phyloP scores from a whole-genome alignment of 2,329 filamentous ascomycete genomes.

The Phaeosphaeria sp. region DNA sequence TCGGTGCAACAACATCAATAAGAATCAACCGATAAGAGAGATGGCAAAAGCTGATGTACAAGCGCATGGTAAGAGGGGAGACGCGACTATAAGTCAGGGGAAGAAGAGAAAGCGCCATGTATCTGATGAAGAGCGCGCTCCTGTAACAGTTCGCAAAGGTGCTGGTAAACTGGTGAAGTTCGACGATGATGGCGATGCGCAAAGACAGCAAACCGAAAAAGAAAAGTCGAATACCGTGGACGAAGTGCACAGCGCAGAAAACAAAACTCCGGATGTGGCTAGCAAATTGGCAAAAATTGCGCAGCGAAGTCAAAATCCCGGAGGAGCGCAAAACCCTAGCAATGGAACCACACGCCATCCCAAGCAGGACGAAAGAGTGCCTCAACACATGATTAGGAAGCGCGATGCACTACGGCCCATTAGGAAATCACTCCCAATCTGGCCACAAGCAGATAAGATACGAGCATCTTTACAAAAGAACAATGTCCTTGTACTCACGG shows the following conservation, averaged over 20 bases:
- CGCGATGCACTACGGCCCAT: conserved; percentile 57
- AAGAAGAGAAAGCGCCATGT: conserved; percentile 2
- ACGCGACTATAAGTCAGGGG: not conserved
- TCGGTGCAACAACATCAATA: too few relatives aligned
- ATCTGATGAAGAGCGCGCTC: too few relatives aligned
- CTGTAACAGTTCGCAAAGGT: not conserved
- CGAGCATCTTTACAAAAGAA: conserved; percentile 66
- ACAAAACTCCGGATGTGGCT: not conserved
- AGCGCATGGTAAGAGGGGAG: not conserved
- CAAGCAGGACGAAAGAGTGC: conserved; percentile 17
- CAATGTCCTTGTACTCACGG: conserved; percentile 83
- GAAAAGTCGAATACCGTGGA: not conserved
- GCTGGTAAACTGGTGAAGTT: not conserved
- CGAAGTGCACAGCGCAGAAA: not conserved
- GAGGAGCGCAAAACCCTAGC: conserved; percentile 2
- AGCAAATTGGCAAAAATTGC: not conserved
- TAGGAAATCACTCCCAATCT: conserved; percentile 80
- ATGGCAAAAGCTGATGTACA: not conserved
- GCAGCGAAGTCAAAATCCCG: conserved; percentile 1
- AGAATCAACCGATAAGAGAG: not conserved
- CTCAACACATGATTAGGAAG: conserved; percentile 47
- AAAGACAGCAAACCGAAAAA: not conserved
- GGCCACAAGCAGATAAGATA: conserved; percentile 75
- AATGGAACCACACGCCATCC: conserved; percentile 6
- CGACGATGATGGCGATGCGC: not conserved